Evolutionary conservation across 352 stramenopile species (phyloP).

Genomic region (Globisporangium solare): DNA sequence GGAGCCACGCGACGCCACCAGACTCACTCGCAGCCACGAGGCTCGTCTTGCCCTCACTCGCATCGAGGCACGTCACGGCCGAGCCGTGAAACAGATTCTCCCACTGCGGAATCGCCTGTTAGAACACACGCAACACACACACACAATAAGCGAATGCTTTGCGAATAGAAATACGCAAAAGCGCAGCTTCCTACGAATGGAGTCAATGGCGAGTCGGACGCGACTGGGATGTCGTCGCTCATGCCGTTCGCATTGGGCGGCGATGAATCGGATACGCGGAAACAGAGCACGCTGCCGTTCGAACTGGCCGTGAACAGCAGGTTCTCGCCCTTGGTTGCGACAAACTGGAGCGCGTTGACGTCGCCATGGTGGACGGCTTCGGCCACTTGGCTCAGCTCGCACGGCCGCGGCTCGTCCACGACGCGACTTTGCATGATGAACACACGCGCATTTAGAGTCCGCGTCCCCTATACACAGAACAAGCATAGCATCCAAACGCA

Average conservation of each 20-base stretch:
- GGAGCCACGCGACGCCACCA: conserved; percentile 63
- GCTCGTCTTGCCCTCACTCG: conserved; percentile 34
- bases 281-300: conserved; percentile 40
- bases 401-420: conserved; percentile 16
- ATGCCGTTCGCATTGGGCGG: conserved; percentile 8
- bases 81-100: conserved; percentile 35
- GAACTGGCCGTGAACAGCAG: conserved; percentile 62
- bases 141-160: background rate
- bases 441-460: no score
- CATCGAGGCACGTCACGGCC: conserved; percentile 54
- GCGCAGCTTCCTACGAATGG: conserved; percentile 7
- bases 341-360: conserved; percentile 60
- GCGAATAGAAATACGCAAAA: background rate
- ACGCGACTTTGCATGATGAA: background rate
- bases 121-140: background rate
- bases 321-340: conserved; percentile 33
- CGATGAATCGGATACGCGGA: conserved; percentile 26
- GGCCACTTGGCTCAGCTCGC: conserved; percentile 41
- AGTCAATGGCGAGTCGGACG: conserved; percentile 3
- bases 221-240: conserved; percentile 15
- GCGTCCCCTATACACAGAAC: no score
- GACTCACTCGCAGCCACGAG: conserved; percentile 49
- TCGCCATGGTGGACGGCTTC: conserved; percentile 48
- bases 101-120: conserved; percentile 48
- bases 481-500: conserved; percentile 11